Base-by-base conservation (phyloP, 1,139 yeast species). In the Fermentozyma sake region DNA sequence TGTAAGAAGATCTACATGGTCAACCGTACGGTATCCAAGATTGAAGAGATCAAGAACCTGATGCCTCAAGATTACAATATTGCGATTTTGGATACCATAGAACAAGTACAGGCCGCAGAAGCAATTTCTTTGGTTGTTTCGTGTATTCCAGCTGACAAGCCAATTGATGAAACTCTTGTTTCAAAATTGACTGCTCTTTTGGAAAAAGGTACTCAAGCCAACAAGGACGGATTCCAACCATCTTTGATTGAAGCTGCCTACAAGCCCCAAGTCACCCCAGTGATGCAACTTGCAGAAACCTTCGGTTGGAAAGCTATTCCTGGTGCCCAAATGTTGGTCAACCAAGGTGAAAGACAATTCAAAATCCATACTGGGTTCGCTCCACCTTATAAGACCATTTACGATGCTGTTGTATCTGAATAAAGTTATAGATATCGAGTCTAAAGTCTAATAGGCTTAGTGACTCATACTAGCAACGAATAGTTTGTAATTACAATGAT, bases 291-390 rank as follows among this genome's bases (percentile, higher is more conserved):
- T 23, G 95, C 96, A 2, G 72, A 71, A 23, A 62, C 71, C 42
- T 72, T 57, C 39, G 47, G 52, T 3, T 87, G 95, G 95, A 68
- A 64, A 16, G 79, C 79, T 10, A 71, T 89, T 40, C 85, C 91
- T 14, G 98, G 98, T 12, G 78, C 81, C 22, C 87, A 86, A 45
- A 84, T 91, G 95, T 70, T 91, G 41, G 86, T 87, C 13, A 79
- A 83, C 56, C 97, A 91, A 58, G 98, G 97, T 30, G 78, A 84
- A 27, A 85, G 75, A 36, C 97, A 91, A 58, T 87, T 89, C 52
- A 62, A 71, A 39, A 57, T 76, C 34, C 89, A 93, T 78, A 84
- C 91, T 12, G 87, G 89, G 0, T 57, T 69, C 33, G 60, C 47
- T 19, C 79, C 87, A 4, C 85, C 86, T 14, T 79, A 76, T 53